Evolutionary conservation across 169 alveolate species (phyloP).

Genomic region (Haemoproteus tartakovskyi): DNA sequence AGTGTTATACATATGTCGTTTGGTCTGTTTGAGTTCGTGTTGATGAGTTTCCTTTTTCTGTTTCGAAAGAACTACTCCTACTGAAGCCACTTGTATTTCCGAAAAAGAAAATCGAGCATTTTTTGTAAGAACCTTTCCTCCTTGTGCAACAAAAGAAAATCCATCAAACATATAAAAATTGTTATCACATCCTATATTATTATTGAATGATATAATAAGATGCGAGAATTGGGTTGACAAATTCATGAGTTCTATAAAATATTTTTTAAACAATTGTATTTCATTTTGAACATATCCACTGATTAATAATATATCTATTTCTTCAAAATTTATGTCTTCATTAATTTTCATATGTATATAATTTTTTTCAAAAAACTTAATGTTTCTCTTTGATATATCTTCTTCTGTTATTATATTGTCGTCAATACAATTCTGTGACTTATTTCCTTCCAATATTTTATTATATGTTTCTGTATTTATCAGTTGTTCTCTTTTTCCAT

Average conservation of each 20-base stretch:
- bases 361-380: not conserved
- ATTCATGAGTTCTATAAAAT: conserved; percentile 34
- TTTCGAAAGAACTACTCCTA: not conserved
- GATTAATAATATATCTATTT: conserved; percentile 31
- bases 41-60: not conserved
- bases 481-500: not conserved
- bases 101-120: conserved; percentile 48
- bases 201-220: conserved; percentile 28
- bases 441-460: not conserved
- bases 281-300: conserved; percentile 42
- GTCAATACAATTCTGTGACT: not conserved
- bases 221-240: conserved; percentile 16
- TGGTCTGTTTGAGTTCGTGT: not conserved
- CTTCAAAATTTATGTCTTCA: not conserved
- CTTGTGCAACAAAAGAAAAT: conserved; percentile 27
- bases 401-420: not conserved
- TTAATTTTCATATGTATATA: not conserved
- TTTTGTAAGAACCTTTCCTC: conserved; percentile 28
- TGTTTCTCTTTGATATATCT: not conserved
- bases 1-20: too few relatives aligned
- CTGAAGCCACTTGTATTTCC: conserved; percentile 58
- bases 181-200: conserved; percentile 51
- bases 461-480: not conserved
- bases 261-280: conserved; percentile 27
- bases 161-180: conserved; percentile 58